Evolutionary conservation across 1,139 yeast species (phyloP).

Genomic region (Geotrichum australiense): DNA sequence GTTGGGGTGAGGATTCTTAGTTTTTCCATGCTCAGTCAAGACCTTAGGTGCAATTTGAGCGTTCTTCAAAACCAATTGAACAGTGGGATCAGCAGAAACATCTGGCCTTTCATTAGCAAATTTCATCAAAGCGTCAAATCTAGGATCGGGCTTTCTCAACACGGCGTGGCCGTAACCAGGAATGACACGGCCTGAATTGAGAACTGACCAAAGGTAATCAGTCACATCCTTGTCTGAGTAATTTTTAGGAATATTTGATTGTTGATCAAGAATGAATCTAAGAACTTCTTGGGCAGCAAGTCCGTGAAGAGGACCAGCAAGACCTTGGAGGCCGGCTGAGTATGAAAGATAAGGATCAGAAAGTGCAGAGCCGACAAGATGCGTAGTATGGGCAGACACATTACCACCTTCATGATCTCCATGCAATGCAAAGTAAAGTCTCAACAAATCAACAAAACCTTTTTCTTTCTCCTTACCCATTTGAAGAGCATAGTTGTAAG

Average conservation of each 20-base stretch:
- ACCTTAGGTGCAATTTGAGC: slow-evolving; percentile 96
- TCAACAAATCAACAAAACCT: slow-evolving; percentile 84
- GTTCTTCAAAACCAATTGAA: slow-evolving; percentile 82
- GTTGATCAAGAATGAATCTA: slow-evolving; percentile 84
- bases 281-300: slow-evolving; percentile 98
- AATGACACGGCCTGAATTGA: slow-evolving; percentile 88
- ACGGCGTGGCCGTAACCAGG: slow-evolving; percentile 99
- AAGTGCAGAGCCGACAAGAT: slow-evolving; percentile 92
- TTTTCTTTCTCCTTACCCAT: slow-evolving; percentile 74
- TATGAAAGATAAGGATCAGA: slow-evolving; percentile 89
- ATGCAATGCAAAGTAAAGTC: slow-evolving; percentile 90
- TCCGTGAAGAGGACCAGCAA: slow-evolving; percentile 98
- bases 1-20: slow-evolving; percentile 99
- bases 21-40: slow-evolving; percentile 93
- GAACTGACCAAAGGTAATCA: slow-evolving; percentile 84
- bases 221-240: slow-evolving; percentile 69
- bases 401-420: slow-evolving; percentile 99
- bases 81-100: slow-evolving; percentile 39
- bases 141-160: slow-evolving; percentile 93
- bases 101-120: slow-evolving; percentile 48
- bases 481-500: slow-evolving; percentile 79
- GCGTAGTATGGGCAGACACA: slow-evolving; percentile 96
- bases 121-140: slow-evolving; percentile 96
- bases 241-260: slow-evolving; percentile 65
- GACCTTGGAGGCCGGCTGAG: slow-evolving; percentile 93